These are phyloP conservation scores for Colletotrichum sp. DNA, from an alignment of 2,329 filamentous ascomycete genomes.

Conservation along the genomic window DNA sequence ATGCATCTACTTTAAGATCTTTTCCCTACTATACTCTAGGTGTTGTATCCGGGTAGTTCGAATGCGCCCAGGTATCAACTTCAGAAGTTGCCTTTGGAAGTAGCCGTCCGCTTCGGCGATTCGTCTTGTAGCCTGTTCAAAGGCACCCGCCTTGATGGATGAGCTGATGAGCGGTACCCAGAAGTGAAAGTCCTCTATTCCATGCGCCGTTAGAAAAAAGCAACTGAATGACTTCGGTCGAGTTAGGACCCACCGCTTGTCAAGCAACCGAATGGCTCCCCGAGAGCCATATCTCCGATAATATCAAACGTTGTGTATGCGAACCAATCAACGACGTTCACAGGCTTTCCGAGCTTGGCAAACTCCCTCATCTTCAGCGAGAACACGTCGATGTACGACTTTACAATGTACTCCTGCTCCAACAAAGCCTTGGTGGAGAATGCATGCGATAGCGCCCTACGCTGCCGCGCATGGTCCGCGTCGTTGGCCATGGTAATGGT, in stretches of 20 bases:
- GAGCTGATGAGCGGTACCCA: constrained; percentile 5
- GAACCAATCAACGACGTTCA: constrained; percentile 34
- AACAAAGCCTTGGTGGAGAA: not conserved
- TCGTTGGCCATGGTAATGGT: constrained; percentile 10
- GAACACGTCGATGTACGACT: not conserved
- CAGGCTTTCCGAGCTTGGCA: not conserved
- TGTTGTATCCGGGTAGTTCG: not conserved
- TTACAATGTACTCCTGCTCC: constrained; percentile 8
- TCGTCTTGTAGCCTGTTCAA: not conserved
- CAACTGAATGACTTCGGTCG: not conserved
- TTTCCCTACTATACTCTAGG: not conserved
- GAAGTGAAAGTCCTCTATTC: not conserved
- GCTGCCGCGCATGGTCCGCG: constrained; percentile 1
- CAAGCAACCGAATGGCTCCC: constrained; percentile 42
- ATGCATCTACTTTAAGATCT: not conserved
- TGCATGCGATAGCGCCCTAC: not conserved
- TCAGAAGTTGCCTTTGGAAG: not conserved
- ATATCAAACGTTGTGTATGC: constrained; percentile 45
- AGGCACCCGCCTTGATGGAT: constrained; percentile 3
- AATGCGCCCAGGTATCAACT: not conserved
- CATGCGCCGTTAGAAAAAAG: too few relatives aligned
- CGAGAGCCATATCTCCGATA: constrained; percentile 51
- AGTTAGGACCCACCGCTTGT: not conserved
- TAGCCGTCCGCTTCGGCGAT: not conserved
- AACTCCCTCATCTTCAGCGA: not conserved